These are phyloP conservation scores for Globisporangium solare DNA, from an alignment of 352 stramenopile species.

Conservation along the genomic window DNA sequence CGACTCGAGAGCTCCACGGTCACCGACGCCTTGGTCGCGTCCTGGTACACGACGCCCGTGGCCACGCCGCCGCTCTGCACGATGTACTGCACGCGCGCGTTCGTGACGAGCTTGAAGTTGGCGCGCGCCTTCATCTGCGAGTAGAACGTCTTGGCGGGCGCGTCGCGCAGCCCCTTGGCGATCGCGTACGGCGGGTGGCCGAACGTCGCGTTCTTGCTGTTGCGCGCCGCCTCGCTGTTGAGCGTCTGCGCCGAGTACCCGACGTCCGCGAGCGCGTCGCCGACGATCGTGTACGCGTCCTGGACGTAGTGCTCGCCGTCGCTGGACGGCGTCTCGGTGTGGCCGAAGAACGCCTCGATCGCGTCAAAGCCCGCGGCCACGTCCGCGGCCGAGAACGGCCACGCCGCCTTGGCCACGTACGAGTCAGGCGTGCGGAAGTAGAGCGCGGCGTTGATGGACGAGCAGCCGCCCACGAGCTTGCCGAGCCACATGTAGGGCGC, in stretches of 20 bases:
- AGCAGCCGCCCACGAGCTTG: conserved; percentile 74
- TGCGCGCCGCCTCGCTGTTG: conserved; percentile 38
- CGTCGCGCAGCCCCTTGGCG: conserved; percentile 39
- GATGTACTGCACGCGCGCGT: conserved; percentile 44
- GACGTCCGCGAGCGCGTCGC: conserved; percentile 17
- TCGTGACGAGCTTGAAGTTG: conserved; percentile 46
- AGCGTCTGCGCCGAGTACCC: conserved; percentile 27
- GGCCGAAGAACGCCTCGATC: conserved; percentile 33
- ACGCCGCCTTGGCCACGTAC: conserved; percentile 33
- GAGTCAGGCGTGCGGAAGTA: conserved; percentile 65
- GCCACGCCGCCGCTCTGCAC: conserved; percentile 37
- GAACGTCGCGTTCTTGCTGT: conserved; percentile 46
- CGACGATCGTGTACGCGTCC: conserved; percentile 45
- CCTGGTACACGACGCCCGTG: conserved; percentile 43
- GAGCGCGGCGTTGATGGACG: conserved; percentile 71
- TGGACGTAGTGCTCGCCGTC: conserved; percentile 44
- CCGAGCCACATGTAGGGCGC: conserved; percentile 46
- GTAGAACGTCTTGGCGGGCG: conserved; percentile 54
- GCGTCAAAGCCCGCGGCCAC: conserved; percentile 55
- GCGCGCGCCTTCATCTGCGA: conserved; percentile 29
- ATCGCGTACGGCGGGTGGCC: conserved; percentile 48
- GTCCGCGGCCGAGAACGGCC: conserved; percentile 41
- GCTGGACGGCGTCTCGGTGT: conserved; percentile 42
- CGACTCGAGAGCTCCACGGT: conserved; percentile 23
- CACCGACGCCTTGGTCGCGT: conserved; percentile 3